Evolutionary conservation across 208 protist genomes (phyloP).

Genomic region (Leishmania lainsoni): DNA sequence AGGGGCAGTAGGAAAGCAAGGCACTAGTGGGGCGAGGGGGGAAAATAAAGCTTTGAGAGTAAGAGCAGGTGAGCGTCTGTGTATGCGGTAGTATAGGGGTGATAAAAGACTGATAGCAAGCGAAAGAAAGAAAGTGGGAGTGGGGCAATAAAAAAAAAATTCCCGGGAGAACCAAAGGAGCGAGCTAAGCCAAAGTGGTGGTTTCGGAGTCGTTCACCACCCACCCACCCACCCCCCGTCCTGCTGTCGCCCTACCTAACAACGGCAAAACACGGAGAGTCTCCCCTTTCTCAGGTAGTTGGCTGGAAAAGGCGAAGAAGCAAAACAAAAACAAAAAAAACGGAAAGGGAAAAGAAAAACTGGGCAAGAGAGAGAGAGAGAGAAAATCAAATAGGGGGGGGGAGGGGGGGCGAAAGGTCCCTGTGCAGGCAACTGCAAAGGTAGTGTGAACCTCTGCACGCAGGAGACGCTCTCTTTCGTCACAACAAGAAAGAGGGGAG

Average conservation of each 20-base stretch:
- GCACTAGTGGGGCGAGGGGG: too few relatives aligned
- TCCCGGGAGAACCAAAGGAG: too few relatives aligned
- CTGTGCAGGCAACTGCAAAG: background rate
- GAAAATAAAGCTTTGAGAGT: too few relatives aligned
- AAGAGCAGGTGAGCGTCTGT: background rate
- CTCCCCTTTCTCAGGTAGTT: background rate
- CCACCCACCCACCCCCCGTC: background rate
- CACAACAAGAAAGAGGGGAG: background rate
- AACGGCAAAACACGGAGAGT: background rate
- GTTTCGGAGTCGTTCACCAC: background rate
- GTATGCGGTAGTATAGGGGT: background rate
- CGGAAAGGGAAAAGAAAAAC: background rate
- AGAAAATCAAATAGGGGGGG: background rate
- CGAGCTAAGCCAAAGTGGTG: background rate
- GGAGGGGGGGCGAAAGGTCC: background rate
- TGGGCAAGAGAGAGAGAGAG: too few relatives aligned
- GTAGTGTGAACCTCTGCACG: background rate
- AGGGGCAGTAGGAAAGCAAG: too few relatives aligned
- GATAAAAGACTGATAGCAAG: background rate
- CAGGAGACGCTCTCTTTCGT: background rate
- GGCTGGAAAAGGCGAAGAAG: background rate
- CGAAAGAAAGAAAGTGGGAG: background rate
- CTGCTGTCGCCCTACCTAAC: background rate
- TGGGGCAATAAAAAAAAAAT: background rate
- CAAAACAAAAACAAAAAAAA: conserved; percentile 2